phyloP scores from a whole-genome alignment of 768 basidiomycete species.

The Leccinum ochraceum region DNA sequence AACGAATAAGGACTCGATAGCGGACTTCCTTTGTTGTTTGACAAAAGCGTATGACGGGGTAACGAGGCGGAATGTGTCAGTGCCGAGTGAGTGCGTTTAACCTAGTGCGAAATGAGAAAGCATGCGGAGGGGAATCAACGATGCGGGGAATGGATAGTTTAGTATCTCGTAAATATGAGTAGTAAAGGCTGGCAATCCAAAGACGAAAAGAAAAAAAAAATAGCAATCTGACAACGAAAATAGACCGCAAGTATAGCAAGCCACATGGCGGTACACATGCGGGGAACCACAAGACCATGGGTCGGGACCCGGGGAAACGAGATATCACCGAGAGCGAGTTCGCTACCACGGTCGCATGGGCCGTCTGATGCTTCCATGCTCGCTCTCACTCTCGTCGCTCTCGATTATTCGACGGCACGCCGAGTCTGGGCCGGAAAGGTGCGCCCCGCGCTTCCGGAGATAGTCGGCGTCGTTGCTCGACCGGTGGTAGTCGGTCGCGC shows the following conservation, averaged over 20 bases:
- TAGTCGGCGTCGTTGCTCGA: neutral
- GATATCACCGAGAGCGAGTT: neutral
- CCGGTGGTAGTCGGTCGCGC: slow-evolving; percentile 16
- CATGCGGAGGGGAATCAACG: slow-evolving; percentile 21
- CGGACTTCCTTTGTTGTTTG: slow-evolving; percentile 8
- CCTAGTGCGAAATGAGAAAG: slow-evolving; percentile 11
- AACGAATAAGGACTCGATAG: slow-evolving; percentile 1
- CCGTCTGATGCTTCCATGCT: slow-evolving; percentile 30
- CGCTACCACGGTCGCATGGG: slow-evolving; percentile 51
- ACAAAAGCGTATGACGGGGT: neutral
- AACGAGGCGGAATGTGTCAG: neutral
- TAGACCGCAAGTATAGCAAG: neutral
- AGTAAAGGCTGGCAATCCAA: slow-evolving; percentile 14
- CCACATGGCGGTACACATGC: slow-evolving; percentile 2
- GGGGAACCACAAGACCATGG: neutral
- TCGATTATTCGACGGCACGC: slow-evolving; percentile 28
- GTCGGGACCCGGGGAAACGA: neutral
- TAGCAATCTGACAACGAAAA: slow-evolving; percentile 1
- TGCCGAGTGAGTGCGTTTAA: slow-evolving; percentile 4
- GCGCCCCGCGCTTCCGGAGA: slow-evolving; percentile 13
- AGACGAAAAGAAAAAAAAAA: neutral
- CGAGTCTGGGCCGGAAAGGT: slow-evolving; percentile 28
- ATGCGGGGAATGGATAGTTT: slow-evolving; percentile 18
- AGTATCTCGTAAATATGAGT: slow-evolving; percentile 4
- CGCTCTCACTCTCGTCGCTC: slow-evolving; percentile 41